A percentile compares a stretch with the other conserved stretches of the same genome.
These are phyloP conservation scores for Aureobasidium namibiae DNA, from an alignment of 2,329 filamentous ascomycete genomes.

Conservation along the genomic window DNA sequence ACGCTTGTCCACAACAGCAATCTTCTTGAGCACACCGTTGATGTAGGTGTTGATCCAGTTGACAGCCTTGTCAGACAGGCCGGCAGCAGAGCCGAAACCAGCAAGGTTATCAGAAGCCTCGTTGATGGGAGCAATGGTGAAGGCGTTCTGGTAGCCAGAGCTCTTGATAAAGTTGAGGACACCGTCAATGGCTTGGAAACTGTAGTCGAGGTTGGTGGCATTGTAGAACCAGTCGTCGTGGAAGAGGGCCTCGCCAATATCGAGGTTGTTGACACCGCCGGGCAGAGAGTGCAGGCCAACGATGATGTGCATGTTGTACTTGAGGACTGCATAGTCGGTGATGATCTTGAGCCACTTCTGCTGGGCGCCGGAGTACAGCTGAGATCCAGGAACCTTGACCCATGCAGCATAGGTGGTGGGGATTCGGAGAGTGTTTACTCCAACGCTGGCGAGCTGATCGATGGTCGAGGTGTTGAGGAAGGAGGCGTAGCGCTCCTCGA, in stretches of 20 bases:
- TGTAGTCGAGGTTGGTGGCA: background rate
- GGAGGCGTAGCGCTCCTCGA: background rate
- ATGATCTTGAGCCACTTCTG: background rate
- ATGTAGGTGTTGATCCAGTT: background rate
- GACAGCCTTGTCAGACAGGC: background rate
- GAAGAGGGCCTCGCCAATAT: background rate
- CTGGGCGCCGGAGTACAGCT: background rate
- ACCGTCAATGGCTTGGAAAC: background rate
- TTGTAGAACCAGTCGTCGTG: background rate
- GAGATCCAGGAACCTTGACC: background rate
- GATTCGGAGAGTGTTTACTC: background rate
- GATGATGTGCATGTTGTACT: background rate
- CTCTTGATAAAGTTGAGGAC: background rate
- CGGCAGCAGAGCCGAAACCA: background rate
- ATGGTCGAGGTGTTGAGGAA: background rate
- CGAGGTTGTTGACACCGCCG: background rate
- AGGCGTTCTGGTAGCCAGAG: background rate
- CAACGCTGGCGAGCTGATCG: background rate
- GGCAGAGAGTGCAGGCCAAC: background rate
- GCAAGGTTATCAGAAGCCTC: background rate
- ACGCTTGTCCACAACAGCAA: background rate
- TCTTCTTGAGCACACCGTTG: background rate
- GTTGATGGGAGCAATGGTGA: background rate
- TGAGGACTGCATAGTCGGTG: background rate
- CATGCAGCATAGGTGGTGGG: slow-evolving; percentile 13